phyloP scores from a whole-genome alignment of 495 filamentous ascomycete genomes.

The Podospora conica region DNA sequence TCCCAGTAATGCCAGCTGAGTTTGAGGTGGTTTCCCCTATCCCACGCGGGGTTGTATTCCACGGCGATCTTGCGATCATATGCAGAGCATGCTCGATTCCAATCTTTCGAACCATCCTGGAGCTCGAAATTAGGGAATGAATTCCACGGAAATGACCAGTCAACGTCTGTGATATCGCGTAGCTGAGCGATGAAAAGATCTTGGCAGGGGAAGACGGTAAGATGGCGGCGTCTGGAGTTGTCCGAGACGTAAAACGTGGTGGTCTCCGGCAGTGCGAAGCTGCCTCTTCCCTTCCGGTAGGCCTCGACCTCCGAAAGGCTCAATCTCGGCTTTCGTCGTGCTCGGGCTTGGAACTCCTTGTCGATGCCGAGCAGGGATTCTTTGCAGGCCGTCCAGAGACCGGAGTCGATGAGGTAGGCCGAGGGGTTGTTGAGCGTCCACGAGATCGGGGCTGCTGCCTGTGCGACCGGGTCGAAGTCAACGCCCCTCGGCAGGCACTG shows the following conservation, averaged over 20 bases:
- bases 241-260: not conserved
- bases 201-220: conserved; percentile 8
- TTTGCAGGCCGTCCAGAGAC: conserved; percentile 13
- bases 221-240: conserved; percentile 1
- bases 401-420: conserved; percentile 11
- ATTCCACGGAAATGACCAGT: conserved; percentile 1
- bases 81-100: not conserved
- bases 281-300: not conserved
- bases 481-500: conserved; percentile 9
- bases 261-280: conserved; percentile 6
- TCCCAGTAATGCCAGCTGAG: too few relatives aligned
- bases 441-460: conserved; percentile 9
- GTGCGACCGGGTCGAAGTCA: not conserved
- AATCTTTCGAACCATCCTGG: not conserved
- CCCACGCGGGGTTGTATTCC: conserved; percentile 11
- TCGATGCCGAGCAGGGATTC: conserved; percentile 9
- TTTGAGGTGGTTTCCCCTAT: not conserved
- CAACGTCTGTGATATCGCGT: not conserved
- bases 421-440: conserved; percentile 14
- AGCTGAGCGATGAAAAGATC: conserved; percentile 10
- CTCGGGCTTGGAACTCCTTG: conserved; percentile 7
- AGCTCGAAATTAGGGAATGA: not conserved
- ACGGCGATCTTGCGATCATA: conserved; percentile 7
- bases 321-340: conserved; percentile 5
- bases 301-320: not conserved